Base-by-base conservation (phyloP, 2,329 filamentous ascomycete species). In the Penicillium hesseltinei region DNA sequence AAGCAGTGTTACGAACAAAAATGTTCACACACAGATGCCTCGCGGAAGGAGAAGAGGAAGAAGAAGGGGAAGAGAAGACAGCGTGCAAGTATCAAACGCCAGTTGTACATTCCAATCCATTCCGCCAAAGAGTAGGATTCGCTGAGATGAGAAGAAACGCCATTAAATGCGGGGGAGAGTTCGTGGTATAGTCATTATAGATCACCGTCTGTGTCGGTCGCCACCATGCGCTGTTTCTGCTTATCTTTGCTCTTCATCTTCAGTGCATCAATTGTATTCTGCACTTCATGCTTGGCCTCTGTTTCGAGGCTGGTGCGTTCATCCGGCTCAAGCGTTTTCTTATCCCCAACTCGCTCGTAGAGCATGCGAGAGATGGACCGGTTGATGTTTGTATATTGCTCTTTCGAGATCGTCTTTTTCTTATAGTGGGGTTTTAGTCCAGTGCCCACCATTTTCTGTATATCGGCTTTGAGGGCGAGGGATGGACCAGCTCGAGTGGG, bases 331-430 rank as follows among this genome's bases (percentile, higher is more conserved):
- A 94, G 81, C 25, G 80, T 75, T 21, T 81, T 76, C 15, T 81
- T 80, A 38, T 80, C 80, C 5, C 81, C 81, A 27, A 85, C 81
- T 46, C 79, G 78, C 33, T 87, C 91, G 75, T 99, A 99, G 57
- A 99, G 80, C 77, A 88, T 90, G 57, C 91, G 88, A 42, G 91
- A 97, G 35, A 97, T 87, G 59, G 89, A 88, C 61, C 92, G 88
- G 71, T 97, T 97, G 75, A 97, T 96, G 56, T 86, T 86, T 3
- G 91, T 93, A 73, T 96, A 99, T 74, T 97, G 89, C 58, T 96
- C 90, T 65, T 92, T 90, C 19, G 88, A 91, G 60, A 97, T 83
- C 61, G 88, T 84, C 66, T 89, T 88, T 42, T 88, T 88, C 61
- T 87, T 84, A 80, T 93, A 97, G 63, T 91, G 84, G 33, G 92